Conservation (phyloP, 306 rosid genomes). For the Acacia acuminata region DNA sequence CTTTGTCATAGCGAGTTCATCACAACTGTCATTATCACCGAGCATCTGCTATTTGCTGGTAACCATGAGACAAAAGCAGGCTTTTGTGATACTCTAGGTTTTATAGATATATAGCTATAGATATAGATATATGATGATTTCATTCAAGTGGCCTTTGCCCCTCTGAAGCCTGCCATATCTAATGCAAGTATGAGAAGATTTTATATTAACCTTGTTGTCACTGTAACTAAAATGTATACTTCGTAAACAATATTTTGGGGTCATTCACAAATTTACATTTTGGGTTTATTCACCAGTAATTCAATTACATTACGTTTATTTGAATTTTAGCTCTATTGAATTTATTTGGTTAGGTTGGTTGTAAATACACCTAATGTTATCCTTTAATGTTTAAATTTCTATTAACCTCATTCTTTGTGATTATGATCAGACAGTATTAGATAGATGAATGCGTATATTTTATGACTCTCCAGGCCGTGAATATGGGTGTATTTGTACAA, state of each 20-base stretch:
- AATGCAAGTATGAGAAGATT: neutral
- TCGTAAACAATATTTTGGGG: neutral
- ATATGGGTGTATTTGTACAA: neutral
- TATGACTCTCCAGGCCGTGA: neutral
- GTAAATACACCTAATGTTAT: neutral
- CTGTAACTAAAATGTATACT: neutral
- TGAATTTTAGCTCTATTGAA: neutral
- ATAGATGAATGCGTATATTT: neutral
- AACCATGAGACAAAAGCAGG: neutral
- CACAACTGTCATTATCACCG: neutral
- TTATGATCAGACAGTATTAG: neutral
- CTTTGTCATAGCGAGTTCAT: neutral
- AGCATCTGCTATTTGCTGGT: neutral
- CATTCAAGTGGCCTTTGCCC: neutral
- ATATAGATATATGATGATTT: neutral
- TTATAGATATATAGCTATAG: too few species aligned
- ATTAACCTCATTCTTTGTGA: neutral
- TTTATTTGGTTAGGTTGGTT: neutral
- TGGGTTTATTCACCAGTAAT: neutral
- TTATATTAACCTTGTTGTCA: neutral
- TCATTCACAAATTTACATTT: neutral
- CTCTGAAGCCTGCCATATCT: neutral
- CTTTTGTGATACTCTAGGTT: neutral
- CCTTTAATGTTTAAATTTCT: neutral
- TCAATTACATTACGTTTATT: neutral